Evolutionary conservation across 331 rosid species (phyloP), one percentile per base, ranked within the genome.

Genomic region (Ulmus americana): DNA sequence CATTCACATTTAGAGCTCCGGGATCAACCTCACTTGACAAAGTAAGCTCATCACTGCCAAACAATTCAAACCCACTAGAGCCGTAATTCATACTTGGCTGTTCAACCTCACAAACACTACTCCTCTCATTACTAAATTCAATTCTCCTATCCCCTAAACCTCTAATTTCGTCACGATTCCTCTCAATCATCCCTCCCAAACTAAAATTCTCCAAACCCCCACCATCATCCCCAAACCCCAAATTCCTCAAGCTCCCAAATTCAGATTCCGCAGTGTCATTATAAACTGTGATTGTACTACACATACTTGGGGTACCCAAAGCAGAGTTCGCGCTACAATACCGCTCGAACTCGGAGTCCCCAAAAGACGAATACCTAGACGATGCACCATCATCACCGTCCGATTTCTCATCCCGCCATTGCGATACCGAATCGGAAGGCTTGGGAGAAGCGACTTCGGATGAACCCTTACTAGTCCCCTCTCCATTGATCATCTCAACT

Each of bases 281-380:
- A 61, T 75, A 92, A 14, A 74, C 72, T 7, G 95, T 86, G 68
- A 89, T 45, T 35, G 95, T 61, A 76, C 98, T 89, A 49, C 87
- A 75, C 70, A 82, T 65, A 73, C 95, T 87, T 1, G 97, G 97
- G 43, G 97, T 89, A 7, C 90, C 97, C 90, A 89, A 80, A 5
- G 55, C 71, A 35, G 98, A 92, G 77, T 85, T 90, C 22, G 97
- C 90, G 79, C 98, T 92, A 60, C 95, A 80, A 57, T 92, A 92
- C 9, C 95, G 84, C 39, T 92, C 97, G 62, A 83, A 85, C 79
- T 89, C 98, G 59, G 97, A 87, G 20, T 85, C 97, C 15, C 80
- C 95, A 63, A 80, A 83, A 38, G 97, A 86, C 7, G 95, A 88
- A 74, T 81, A 83, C 45, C 81, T 76, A 13, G 95, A 80, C 15